Evolutionary conservation across 768 basidiomycete genomes (phyloP).

Genomic region (Phaffia tasmanica): DNA sequence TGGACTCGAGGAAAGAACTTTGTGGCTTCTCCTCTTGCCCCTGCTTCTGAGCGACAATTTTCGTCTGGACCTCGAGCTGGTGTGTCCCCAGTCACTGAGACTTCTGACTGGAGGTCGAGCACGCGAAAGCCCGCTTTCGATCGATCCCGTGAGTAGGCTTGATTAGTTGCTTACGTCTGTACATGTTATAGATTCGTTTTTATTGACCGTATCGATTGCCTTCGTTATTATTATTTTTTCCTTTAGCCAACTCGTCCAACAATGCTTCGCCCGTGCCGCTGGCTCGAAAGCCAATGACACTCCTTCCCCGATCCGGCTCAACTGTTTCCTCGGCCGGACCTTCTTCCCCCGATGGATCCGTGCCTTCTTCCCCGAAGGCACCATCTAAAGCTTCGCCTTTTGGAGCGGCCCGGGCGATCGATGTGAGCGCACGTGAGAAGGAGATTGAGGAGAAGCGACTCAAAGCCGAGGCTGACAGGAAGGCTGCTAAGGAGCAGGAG

Average conservation of each 20-base stretch:
- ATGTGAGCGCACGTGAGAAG: slow-evolving; percentile 58
- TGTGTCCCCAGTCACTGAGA: slow-evolving; percentile 21
- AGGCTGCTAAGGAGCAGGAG: slow-evolving; percentile 27
- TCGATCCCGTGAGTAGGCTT: slow-evolving; percentile 51
- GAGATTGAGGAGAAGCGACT: slow-evolving; percentile 35
- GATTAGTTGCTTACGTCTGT: background rate
- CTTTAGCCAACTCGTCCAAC: slow-evolving; percentile 1
- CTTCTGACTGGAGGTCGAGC: slow-evolving; percentile 55
- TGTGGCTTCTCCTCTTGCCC: slow-evolving; percentile 27
- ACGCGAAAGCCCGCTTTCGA: slow-evolving; percentile 30
- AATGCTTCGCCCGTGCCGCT: slow-evolving; percentile 46
- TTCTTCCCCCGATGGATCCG: slow-evolving; percentile 48
- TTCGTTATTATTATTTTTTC: slow-evolving; percentile 44
- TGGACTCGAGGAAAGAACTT: slow-evolving; percentile 38
- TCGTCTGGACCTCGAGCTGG: slow-evolving; percentile 22
- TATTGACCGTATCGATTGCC: slow-evolving; percentile 21
- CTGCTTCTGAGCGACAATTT: slow-evolving; percentile 26
- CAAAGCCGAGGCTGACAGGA: slow-evolving; percentile 31
- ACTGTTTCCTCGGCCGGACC: slow-evolving; percentile 46
- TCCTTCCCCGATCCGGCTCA: slow-evolving; percentile 58
- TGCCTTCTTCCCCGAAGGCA: slow-evolving; percentile 48
- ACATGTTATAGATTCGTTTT: slow-evolving; percentile 20
- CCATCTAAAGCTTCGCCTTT: slow-evolving; percentile 59
- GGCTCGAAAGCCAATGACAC: slow-evolving; percentile 28
- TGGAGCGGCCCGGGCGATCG: slow-evolving; percentile 80